These are phyloP conservation scores for Hypomontagnella monticulosa DNA, from an alignment of 495 filamentous ascomycete genomes.

Conservation along the genomic window DNA sequence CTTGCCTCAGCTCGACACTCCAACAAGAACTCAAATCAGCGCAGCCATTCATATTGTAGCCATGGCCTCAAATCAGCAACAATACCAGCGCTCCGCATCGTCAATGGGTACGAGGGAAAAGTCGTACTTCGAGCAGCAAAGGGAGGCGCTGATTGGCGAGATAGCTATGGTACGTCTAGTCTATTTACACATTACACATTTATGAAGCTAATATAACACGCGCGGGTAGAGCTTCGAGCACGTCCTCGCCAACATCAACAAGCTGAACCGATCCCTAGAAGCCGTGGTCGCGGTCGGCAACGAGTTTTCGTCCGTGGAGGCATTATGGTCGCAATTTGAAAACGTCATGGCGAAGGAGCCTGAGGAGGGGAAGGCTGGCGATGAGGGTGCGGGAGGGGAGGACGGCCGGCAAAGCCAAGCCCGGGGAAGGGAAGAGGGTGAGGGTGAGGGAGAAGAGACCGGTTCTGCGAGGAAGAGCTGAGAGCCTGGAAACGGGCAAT, in stretches of 20 bases:
- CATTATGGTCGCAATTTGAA: constrained; percentile 96
- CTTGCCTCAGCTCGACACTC: not conserved
- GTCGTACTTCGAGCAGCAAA: constrained; percentile 80
- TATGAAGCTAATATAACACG: no score
- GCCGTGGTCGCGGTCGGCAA: constrained; percentile 95
- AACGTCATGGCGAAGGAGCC: constrained; percentile 87
- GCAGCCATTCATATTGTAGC: not conserved
- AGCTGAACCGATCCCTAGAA: constrained; percentile 90
- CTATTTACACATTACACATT: no score
- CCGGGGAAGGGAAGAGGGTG: constrained; percentile 31
- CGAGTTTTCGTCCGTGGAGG: constrained; percentile 96
- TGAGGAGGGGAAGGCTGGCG: constrained; percentile 57
- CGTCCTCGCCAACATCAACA: constrained; percentile 95
- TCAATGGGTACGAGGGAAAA: constrained; percentile 49
- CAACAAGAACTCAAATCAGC: not conserved
- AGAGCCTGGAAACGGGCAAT: no score
- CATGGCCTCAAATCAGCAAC: constrained; percentile 46
- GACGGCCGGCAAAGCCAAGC: not conserved
- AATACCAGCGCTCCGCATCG: constrained; percentile 47
- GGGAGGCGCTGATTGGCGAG: constrained; percentile 77
- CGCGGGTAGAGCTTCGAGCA: constrained; percentile 82
- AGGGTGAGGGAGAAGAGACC: constrained; percentile 19
- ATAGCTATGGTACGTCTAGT: constrained; percentile 75
- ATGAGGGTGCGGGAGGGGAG: constrained; percentile 48
- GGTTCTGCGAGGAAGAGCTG: no score